phyloP scores from a whole-genome alignment of 2,329 filamentous ascomycete species.

The Fusarium nanum region DNA sequence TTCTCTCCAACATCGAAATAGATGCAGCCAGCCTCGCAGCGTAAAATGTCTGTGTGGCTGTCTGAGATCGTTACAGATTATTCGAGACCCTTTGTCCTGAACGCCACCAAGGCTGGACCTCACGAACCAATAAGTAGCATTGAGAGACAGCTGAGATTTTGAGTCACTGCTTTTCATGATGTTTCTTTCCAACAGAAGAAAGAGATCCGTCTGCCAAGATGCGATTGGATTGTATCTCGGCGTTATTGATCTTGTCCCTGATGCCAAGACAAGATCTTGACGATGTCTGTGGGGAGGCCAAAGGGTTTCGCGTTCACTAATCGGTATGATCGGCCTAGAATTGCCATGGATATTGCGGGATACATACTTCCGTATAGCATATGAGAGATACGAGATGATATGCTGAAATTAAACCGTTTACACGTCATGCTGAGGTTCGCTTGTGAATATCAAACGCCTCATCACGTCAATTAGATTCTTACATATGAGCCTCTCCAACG shows the following conservation, averaged over 20 bases:
- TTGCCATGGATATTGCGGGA: neutral
- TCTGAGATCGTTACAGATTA: neutral
- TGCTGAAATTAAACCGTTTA: neutral
- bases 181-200: neutral
- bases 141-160: neutral
- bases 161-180: neutral
- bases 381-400: neutral
- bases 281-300: neutral
- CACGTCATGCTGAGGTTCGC: neutral
- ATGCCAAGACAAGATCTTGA: neutral
- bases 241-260: neutral
- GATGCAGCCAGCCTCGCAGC: neutral
- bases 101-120: slow-evolving; percentile 10
- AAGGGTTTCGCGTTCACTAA: neutral
- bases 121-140: neutral
- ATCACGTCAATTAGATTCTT: slow-evolving; percentile 3
- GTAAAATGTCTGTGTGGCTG: neutral
- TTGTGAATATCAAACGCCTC: slow-evolving; percentile 6
- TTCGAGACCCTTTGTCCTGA: neutral
- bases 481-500: neutral
- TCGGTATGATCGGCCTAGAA: neutral
- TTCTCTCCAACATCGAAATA: neutral
- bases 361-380: neutral
- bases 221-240: neutral
- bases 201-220: neutral